Evolutionary conservation across 2,329 filamentous ascomycete genomes (phyloP).

Genomic region (Scytalidium sp.): DNA sequence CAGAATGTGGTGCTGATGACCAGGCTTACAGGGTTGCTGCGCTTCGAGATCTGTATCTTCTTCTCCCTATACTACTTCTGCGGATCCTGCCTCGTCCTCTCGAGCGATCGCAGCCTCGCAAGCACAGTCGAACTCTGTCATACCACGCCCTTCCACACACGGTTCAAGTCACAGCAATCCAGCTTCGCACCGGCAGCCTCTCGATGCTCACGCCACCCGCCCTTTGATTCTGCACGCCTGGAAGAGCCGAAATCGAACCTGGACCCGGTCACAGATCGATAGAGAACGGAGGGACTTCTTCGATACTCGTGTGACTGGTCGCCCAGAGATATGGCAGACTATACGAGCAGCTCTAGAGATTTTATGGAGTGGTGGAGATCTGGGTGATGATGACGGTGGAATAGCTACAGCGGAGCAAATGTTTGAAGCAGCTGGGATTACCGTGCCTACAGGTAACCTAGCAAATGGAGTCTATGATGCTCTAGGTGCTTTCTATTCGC

Average conservation of each 20-base stretch:
- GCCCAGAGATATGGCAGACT: constrained; percentile 76
- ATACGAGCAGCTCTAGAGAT: constrained; percentile 66
- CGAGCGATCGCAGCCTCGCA: constrained; percentile 44
- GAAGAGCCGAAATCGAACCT: constrained; percentile 59
- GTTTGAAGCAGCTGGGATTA: constrained; percentile 73
- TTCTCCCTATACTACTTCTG: constrained; percentile 48
- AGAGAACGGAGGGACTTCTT: constrained; percentile 81
- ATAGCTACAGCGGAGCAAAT: constrained; percentile 75
- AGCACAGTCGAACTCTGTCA: constrained; percentile 17
- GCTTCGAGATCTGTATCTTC: constrained; percentile 44
- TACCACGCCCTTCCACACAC: constrained; percentile 21
- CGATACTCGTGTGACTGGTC: constrained; percentile 80
- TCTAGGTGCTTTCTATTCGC: constrained; percentile 65
- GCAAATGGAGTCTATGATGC: constrained; percentile 68
- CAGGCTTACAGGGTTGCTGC: background rate
- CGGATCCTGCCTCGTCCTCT: constrained; percentile 43
- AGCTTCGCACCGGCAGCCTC: constrained; percentile 28
- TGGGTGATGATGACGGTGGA: constrained; percentile 33
- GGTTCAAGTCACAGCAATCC: constrained; percentile 9
- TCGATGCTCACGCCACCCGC: constrained; percentile 66
- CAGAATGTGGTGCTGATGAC: background rate
- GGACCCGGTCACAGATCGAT: constrained; percentile 68
- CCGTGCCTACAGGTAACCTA: constrained; percentile 69
- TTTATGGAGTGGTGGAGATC: constrained; percentile 49
- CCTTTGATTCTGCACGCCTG: constrained; percentile 65